Percentiles rank a stretch among this genome's conserved stretches.
Evolutionary conservation across 225 moss, liverwort and hornwort species (phyloP).

Genomic region (Pleurozium schreberi): DNA sequence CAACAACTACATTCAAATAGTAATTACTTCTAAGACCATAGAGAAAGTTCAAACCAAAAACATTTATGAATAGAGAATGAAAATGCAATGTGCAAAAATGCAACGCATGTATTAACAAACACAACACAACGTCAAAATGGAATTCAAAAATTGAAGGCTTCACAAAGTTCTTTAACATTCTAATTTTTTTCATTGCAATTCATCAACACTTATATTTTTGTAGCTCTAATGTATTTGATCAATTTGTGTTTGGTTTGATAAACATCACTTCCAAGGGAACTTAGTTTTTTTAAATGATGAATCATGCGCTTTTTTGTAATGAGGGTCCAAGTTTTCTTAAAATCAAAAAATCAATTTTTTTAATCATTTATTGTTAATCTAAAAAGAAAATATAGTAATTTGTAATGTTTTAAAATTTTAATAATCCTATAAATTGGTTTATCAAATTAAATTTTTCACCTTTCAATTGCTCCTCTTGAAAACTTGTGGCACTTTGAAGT

Average conservation of each 20-base stretch:
- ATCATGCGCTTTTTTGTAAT: no score
- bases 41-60: no score
- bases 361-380: no score
- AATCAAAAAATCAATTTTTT: not conserved
- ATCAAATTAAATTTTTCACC: not conserved
- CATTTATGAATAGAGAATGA: no score
- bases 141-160: no score
- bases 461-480: not conserved
- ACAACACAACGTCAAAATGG: no score
- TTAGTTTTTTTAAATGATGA: not conserved
- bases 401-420: not conserved
- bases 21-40: no score
- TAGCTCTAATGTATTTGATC: no score
- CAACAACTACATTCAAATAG: no score
- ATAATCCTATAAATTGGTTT: not conserved
- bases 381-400: not conserved
- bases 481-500: not conserved
- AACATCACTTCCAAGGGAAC: not conserved
- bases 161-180: not conserved
- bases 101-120: no score
- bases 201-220: not conserved
- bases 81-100: no score
- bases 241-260: not conserved
- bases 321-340: fast-evolving
- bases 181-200: not conserved